Conservation (phyloP, 305 asterid species). For the Salvia sclarea region DNA sequence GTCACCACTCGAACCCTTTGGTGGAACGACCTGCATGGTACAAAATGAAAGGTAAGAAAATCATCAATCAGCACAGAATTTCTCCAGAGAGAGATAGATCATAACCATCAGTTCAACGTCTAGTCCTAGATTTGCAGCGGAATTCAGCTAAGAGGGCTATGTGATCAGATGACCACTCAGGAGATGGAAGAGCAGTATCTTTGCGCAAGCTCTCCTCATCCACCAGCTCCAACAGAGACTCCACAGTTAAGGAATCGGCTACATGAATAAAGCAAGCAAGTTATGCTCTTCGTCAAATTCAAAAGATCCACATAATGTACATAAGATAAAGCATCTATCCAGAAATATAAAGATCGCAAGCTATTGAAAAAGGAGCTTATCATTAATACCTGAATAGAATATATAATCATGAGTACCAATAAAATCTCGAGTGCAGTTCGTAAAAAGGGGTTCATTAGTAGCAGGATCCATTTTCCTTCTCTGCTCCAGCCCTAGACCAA, state of each 20-base stretch:
- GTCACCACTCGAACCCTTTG: slow-evolving; percentile 40
- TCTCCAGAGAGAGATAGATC: background rate
- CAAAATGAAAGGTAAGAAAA: background rate
- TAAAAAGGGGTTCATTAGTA: slow-evolving; percentile 88
- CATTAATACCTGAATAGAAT: slow-evolving; percentile 79
- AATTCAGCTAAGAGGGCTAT: slow-evolving; percentile 92
- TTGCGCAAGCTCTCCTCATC: slow-evolving; percentile 89
- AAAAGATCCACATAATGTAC: background rate
- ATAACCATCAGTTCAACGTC: slow-evolving; percentile 63
- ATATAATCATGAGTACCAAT: slow-evolving; percentile 92
- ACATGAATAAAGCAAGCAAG: slow-evolving; percentile 38
- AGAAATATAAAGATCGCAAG: slow-evolving; percentile 1
- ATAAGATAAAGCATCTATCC: slow-evolving; percentile 5
- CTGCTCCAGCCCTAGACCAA: slow-evolving; percentile 74
- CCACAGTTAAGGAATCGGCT: slow-evolving; percentile 90
- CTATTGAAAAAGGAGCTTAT: background rate
- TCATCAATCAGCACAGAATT: background rate
- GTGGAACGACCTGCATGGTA: slow-evolving; percentile 42
- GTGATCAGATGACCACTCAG: slow-evolving; percentile 98
- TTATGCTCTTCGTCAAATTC: slow-evolving; percentile 21
- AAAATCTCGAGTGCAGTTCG: slow-evolving; percentile 93
- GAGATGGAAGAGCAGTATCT: slow-evolving; percentile 94
- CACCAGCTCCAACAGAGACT: slow-evolving; percentile 90
- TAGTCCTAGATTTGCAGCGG: slow-evolving; percentile 84
- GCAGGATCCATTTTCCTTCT: slow-evolving; percentile 81